Percentiles rank a stretch among this genome's conserved stretches.
Conservation (phyloP, 2,329 filamentous ascomycete genomes). For the Cladorrhinum sp. region DNA sequence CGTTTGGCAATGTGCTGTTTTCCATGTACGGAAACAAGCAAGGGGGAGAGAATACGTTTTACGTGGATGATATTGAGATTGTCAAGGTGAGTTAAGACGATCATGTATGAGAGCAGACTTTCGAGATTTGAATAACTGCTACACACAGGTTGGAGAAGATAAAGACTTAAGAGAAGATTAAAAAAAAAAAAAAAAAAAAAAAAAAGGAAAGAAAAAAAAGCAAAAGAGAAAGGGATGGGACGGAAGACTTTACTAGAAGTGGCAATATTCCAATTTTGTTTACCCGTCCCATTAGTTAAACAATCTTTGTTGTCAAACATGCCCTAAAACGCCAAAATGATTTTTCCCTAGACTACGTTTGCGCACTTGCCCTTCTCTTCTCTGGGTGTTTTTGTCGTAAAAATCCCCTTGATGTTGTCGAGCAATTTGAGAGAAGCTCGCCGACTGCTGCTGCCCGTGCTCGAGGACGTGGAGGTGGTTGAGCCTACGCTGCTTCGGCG, state of each 20-base stretch:
- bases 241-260: too few species aligned
- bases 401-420: background rate
- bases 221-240: too few species aligned
- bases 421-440: background rate
- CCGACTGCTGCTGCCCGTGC: background rate
- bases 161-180: too few species aligned
- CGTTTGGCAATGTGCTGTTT: background rate
- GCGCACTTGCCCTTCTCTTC: background rate
- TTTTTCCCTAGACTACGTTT: background rate
- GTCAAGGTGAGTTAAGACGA: background rate
- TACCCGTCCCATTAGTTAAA: too few species aligned
- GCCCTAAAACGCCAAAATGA: background rate
- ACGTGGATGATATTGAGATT: constrained; percentile 7
- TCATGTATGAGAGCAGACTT: too few species aligned
- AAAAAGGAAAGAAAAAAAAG: too few species aligned
- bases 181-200: too few species aligned
- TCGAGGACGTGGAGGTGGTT: background rate
- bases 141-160: too few species aligned
- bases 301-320: too few species aligned
- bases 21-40: constrained; percentile 2
- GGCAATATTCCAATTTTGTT: too few species aligned
- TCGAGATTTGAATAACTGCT: too few species aligned
- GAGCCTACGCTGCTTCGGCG: background rate
- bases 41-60: constrained; percentile 3
- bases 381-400: background rate